phyloP scores from a whole-genome alignment of 306 rosid species.

The Cicer judaicum region DNA sequence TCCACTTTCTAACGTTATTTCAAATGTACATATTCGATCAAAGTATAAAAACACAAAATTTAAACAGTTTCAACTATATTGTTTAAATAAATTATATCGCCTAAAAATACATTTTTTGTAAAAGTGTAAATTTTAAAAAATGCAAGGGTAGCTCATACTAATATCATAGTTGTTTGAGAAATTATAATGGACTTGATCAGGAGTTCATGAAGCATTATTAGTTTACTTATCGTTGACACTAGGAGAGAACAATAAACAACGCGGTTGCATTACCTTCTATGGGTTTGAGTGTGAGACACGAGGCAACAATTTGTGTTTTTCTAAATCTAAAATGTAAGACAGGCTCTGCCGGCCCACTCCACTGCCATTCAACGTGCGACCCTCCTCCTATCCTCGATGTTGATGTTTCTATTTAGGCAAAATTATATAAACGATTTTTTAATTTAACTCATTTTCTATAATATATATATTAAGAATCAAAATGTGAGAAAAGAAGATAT shows the following conservation, averaged over 20 bases:
- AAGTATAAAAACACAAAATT: too few relatives aligned
- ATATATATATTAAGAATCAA: too few relatives aligned
- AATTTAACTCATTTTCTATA: too few relatives aligned
- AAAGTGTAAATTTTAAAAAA: too few relatives aligned
- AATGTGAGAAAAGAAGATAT: too few relatives aligned
- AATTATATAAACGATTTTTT: too few relatives aligned
- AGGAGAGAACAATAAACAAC: not conserved
- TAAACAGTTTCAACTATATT: too few relatives aligned
- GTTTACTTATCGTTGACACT: not conserved
- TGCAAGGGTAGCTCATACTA: too few relatives aligned
- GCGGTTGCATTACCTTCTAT: conserved; percentile 37
- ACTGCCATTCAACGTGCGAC: conserved; percentile 44
- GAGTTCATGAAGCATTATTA: not conserved
- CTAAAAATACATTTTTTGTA: too few relatives aligned
- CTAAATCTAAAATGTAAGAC: not conserved
- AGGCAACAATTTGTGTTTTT: conserved; percentile 11
- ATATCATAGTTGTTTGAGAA: not conserved
- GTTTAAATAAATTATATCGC: too few relatives aligned
- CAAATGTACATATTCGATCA: too few relatives aligned
- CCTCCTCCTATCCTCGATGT: conserved; percentile 29
- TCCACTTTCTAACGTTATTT: not conserved
- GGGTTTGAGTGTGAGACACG: not conserved
- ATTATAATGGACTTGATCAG: not conserved
- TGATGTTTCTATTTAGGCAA: not conserved
- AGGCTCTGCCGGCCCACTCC: conserved; percentile 39